Conservation (phyloP, 164 flowering plant species). For the Vitis vinifera region ASM3070453v1 NC_081805.1:6703501-6704000, state of each 20-base stretch:
- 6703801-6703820: constrained; percentile 80
- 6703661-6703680: constrained; percentile 60
- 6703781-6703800: constrained; percentile 75
- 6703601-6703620: constrained; percentile 86
- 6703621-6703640: constrained; percentile 69
- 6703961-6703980: constrained; percentile 71
- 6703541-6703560: constrained; percentile 93
- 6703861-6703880: constrained; percentile 60
- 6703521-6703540: constrained; percentile 75
- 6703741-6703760: constrained; percentile 70
- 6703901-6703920: constrained; percentile 74
- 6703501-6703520: constrained; percentile 51
- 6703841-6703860: constrained; percentile 89
- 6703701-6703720: constrained; percentile 59
- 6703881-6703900: constrained; percentile 74
- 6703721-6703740: constrained; percentile 65
- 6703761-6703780: constrained; percentile 71
- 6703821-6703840: constrained; percentile 75
- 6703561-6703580: constrained; percentile 70
- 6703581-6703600: constrained; percentile 65
- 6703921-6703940: constrained; percentile 61
- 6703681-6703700: constrained; percentile 70
- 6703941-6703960: constrained; percentile 59
- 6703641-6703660: constrained; percentile 62
- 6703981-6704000: constrained; percentile 76